Conservation (phyloP, 1,284 basidiomycete species). For the Hemileia vastatrix region DNA sequence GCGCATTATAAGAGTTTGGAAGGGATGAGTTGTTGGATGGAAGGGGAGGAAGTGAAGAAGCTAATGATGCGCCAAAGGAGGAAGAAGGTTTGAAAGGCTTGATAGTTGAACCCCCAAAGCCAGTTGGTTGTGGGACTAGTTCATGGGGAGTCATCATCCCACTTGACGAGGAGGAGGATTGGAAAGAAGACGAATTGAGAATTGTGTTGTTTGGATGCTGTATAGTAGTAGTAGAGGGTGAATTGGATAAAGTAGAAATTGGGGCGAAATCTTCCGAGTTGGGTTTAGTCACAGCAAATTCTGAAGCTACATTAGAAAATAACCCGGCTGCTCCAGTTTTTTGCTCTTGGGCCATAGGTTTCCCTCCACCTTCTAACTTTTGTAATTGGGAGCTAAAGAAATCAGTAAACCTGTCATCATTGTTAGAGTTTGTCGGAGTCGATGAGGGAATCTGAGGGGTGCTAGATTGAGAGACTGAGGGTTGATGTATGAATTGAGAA, state of each 20-base stretch:
- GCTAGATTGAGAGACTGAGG: conserved; percentile 16
- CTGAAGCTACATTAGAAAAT: conserved; percentile 13
- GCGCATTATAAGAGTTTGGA: too few species aligned
- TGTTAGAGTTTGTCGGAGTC: conserved; percentile 44
- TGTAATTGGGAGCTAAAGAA: conserved; percentile 15
- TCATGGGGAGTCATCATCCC: conserved; percentile 15
- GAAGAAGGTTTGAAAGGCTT: conserved; percentile 86
- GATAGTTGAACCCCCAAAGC: conserved; percentile 58
- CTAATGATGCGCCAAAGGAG: conserved; percentile 68
- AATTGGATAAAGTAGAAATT: conserved; percentile 16
- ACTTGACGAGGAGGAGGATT: conserved; percentile 25
- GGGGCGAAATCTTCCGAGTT: conserved; percentile 36
- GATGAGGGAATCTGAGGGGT: conserved; percentile 47
- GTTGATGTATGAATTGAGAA: too few species aligned
- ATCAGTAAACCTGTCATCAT: conserved; percentile 10
- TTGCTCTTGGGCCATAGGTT: neutral
- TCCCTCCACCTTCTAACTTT: conserved; percentile 15
- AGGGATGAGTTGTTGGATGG: too few species aligned
- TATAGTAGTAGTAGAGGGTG: conserved; percentile 14
- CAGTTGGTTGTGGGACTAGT: conserved; percentile 69
- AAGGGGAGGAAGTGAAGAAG: too few species aligned
- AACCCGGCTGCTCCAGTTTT: neutral
- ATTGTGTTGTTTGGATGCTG: conserved; percentile 16
- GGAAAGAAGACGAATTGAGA: conserved; percentile 35
- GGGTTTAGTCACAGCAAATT: conserved; percentile 20